Conservation (phyloP, 371 early-diverging fungal genomes). For the Mucor piriformis region DNA sequence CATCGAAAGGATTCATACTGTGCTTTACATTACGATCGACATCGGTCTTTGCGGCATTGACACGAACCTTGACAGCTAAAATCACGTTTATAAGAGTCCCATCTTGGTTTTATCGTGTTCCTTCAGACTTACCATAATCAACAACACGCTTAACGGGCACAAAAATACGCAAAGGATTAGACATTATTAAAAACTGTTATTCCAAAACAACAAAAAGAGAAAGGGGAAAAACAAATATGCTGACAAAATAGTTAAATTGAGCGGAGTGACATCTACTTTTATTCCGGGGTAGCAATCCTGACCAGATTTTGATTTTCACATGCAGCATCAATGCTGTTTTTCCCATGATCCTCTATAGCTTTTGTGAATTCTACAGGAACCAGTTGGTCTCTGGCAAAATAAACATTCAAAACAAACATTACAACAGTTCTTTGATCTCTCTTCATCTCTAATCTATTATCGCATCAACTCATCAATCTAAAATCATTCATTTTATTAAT, state of each 20-base stretch:
- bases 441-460: no score
- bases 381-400: no score
- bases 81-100: not conserved
- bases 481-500: no score
- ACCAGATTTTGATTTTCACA: slow-evolving; percentile 14
- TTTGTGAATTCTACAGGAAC: not conserved
- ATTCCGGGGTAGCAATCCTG: slow-evolving; percentile 3
- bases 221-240: slow-evolving; percentile 10
- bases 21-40: slow-evolving; percentile 97
- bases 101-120: not conserved
- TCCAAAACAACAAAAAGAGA: no score
- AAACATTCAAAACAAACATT: no score
- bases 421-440: no score
- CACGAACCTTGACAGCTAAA: slow-evolving; percentile 93
- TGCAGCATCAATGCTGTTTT: slow-evolving; percentile 6
- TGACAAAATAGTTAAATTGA: slow-evolving; percentile 7
- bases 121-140: slow-evolving; percentile 75
- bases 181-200: slow-evolving; percentile 27
- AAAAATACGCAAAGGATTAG: slow-evolving; percentile 72
- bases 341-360: not conserved
- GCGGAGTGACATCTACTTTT: slow-evolving; percentile 23
- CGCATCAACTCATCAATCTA: no score
- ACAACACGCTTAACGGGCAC: slow-evolving; percentile 97
- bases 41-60: slow-evolving; percentile 84
- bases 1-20: slow-evolving; percentile 99